Base-by-base conservation (phyloP, 768 basidiomycete species). In the Arthromyces matolae region DNA sequence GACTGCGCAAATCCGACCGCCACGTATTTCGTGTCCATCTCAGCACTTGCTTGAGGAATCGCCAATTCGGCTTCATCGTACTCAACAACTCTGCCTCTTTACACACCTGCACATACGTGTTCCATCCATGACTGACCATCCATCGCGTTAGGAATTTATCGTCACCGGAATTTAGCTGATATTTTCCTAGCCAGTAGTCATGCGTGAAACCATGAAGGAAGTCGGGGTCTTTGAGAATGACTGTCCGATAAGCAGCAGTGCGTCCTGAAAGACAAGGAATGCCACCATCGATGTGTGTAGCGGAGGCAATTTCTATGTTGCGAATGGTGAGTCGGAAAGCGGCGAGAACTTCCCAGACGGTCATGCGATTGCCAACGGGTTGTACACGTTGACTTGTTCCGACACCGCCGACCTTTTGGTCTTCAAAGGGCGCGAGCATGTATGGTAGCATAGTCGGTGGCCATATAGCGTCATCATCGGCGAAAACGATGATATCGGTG, bases 1-100 rank as follows among this genome's bases (percentile, higher is more conserved):
- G 71, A 57, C 86, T 88, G 44, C 93, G 76, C 54, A 94, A 60
- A 75, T 95, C 93, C 2, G 86, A 89, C 42, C 93, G 73, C 92
- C 93, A 95, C 3, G 92, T 95, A 71, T 95, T 95, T 52, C 93
- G 71, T 13, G 92, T 95, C 93, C 92, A 94, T 53, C 93, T 72
- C 44, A 95, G 68, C 10, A 94, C 93, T 64, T 95, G 93, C 70
- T 93, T 93, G 67, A 94, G 70, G 71, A 95, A 95, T 43, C 89
- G 77, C 93, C 92, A 95, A 69, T 95, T 90, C 22, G 91, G 91
- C 68, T 95, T 95, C 93, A 94, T 97, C 42, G 92, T 94, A 63
- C 84, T 87, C 51, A 93, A 70, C 12, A 94, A 71, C 68, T 94
- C 92, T 12, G 83, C 86, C 68, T 90, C 87, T 63, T 79, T 81